Evolutionary conservation across 1,284 basidiomycete species (phyloP).

Genomic region (Fomitopsis pinicola): DNA sequence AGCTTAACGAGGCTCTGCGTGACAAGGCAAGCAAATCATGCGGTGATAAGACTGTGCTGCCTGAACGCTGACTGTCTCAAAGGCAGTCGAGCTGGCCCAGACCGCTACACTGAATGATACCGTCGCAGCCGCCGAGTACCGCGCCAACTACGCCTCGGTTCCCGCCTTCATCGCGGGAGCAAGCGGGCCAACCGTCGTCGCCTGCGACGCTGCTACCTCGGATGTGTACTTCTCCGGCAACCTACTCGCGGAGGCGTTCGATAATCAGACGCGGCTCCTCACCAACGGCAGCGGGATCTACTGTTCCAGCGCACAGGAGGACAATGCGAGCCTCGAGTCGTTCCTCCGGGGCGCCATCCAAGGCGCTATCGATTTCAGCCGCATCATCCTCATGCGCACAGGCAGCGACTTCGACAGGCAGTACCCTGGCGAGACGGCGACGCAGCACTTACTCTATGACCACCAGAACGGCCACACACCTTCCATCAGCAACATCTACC

Average conservation of each 20-base stretch:
- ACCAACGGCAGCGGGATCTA: constrained; percentile 37
- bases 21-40: constrained; percentile 14
- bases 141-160: constrained; percentile 29
- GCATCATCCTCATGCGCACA: constrained; percentile 43
- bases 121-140: constrained; percentile 27
- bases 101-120: constrained; percentile 36
- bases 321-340: constrained; percentile 42
- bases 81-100: constrained; percentile 28
- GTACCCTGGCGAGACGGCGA: constrained; percentile 23
- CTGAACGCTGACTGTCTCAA: not conserved
- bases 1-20: constrained; percentile 43
- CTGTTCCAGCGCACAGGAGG: constrained; percentile 45
- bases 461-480: constrained; percentile 16
- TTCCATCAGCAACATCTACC: constrained; percentile 24
- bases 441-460: constrained; percentile 20
- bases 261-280: constrained; percentile 37
- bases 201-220: constrained; percentile 38
- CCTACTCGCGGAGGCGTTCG: constrained; percentile 35
- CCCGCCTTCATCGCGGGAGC: constrained; percentile 20
- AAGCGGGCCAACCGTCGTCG: constrained; percentile 31
- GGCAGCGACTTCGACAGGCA: constrained; percentile 42
- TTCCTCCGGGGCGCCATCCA: constrained; percentile 37
- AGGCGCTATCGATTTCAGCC: constrained; percentile 38
- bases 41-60: not conserved
- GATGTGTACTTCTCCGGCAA: constrained; percentile 41